These are phyloP conservation scores for Nepenthes gracilis DNA, from an alignment of 148 eudicot genomes.

Conservation along the genomic window DNA sequence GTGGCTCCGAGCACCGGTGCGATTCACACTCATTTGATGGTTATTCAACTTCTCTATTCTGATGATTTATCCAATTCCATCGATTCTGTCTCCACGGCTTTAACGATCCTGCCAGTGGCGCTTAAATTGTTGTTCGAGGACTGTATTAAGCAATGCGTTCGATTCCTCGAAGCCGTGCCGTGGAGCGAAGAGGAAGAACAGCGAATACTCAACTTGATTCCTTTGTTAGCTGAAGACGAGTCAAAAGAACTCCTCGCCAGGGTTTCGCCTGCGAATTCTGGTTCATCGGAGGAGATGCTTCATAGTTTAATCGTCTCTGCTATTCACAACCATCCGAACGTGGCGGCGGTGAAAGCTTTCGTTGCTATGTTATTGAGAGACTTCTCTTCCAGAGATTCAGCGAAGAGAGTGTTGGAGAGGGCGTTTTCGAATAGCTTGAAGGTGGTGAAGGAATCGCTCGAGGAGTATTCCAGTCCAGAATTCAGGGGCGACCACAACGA, in stretches of 20 bases:
- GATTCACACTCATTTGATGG: constrained; percentile 33
- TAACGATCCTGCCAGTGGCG: constrained; percentile 54
- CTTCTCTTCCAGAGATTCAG: constrained; percentile 49
- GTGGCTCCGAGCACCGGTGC: constrained; percentile 29
- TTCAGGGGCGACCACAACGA: constrained; percentile 75
- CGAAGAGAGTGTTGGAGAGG: constrained; percentile 47
- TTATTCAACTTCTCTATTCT: constrained; percentile 46
- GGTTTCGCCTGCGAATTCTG: constrained; percentile 32
- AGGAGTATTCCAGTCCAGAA: constrained; percentile 79
- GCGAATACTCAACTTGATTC: constrained; percentile 33
- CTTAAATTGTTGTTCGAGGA: constrained; percentile 68
- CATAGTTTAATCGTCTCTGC: constrained; percentile 51
- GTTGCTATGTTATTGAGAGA: constrained; percentile 76
- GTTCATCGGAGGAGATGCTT: constrained; percentile 66
- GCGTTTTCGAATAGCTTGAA: constrained; percentile 54
- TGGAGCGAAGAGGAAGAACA: constrained; percentile 83
- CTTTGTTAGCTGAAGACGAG: constrained; percentile 46
- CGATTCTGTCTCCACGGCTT: constrained; percentile 23
- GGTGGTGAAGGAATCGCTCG: constrained; percentile 63
- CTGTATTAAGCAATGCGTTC: constrained; percentile 53
- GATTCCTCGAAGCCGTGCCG: constrained; percentile 80
- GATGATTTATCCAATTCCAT: constrained; percentile 36
- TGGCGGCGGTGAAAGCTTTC: constrained; percentile 81
- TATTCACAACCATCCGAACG: constrained; percentile 58
- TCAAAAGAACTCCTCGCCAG: constrained; percentile 53